Conservation (phyloP, 139 green algal species). For the Chlorella sp. region DNA sequence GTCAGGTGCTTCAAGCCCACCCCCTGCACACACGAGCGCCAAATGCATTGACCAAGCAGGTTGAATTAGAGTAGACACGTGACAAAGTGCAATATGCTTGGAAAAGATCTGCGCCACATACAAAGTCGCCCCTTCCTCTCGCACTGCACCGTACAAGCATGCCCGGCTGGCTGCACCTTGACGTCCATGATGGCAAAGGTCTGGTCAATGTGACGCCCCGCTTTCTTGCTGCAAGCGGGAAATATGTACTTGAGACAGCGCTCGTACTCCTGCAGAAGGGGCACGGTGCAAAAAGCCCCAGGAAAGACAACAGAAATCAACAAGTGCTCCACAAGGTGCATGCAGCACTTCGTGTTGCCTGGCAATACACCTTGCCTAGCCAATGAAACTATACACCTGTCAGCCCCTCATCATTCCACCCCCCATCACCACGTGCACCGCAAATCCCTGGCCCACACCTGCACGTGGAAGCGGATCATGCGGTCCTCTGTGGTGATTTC, state of each 20-base stretch:
- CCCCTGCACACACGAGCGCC: constrained; percentile 28
- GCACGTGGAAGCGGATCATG: constrained; percentile 91
- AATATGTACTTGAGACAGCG: constrained; percentile 86
- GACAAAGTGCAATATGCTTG: background rate
- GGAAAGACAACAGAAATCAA: background rate
- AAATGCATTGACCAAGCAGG: constrained; percentile 18
- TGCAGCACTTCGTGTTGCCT: background rate
- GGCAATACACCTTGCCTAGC: background rate
- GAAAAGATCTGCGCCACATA: background rate
- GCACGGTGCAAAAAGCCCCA: background rate
- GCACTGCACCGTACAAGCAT: background rate
- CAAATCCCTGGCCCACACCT: constrained; percentile 35
- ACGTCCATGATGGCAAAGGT: constrained; percentile 94
- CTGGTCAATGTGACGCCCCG: constrained; percentile 77
- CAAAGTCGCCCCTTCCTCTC: background rate
- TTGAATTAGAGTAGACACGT: background rate
- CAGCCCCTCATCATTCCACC: background rate
- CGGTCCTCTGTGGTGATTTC: constrained; percentile 85
- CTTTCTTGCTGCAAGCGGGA: constrained; percentile 76
- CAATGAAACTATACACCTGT: background rate
- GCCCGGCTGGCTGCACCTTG: constrained; percentile 43
- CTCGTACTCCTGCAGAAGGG: constrained; percentile 82
- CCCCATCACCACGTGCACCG: background rate
- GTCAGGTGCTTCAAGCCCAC: constrained; percentile 77
- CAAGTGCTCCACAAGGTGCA: background rate